Evolutionary conservation across 805 yeast genomes (phyloP).

Genomic region (Candida ipomoeae): DNA sequence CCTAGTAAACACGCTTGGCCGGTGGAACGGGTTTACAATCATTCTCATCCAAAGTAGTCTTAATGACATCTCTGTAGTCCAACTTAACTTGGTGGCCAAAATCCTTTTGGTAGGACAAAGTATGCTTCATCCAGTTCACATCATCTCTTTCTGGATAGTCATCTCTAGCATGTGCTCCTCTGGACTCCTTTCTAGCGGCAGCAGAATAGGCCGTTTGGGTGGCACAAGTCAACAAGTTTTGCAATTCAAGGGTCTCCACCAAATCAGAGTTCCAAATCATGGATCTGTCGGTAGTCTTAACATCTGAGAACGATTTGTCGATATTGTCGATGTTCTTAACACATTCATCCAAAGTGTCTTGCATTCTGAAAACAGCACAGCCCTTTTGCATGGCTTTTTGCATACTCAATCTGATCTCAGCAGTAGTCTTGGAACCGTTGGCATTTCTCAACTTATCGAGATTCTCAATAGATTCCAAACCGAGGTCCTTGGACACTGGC

Average conservation of each 20-base stretch:
- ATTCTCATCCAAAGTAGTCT: conserved; percentile 77
- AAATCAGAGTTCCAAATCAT: conserved; percentile 99
- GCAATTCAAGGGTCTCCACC: conserved; percentile 93
- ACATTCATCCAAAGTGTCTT: conserved; percentile 88
- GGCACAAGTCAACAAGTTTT: conserved; percentile 95
- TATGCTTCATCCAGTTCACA: conserved; percentile 95
- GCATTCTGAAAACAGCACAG: conserved; percentile 94
- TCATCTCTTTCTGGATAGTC: conserved; percentile 96
- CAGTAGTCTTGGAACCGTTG: conserved; percentile 74
- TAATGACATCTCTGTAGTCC: conserved; percentile 82
- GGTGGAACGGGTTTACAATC: conserved; percentile 98
- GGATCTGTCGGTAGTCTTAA: conserved; percentile 89
- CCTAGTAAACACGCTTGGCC: conserved; percentile 86
- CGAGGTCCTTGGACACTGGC: conserved; percentile 80
- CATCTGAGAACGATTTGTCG: conserved; percentile 68
- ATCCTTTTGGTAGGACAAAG: conserved; percentile 82
- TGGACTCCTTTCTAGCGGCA: conserved; percentile 91
- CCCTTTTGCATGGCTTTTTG: conserved; percentile 95
- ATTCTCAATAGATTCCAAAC: conserved; percentile 85
- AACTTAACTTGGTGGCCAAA: conserved; percentile 69
- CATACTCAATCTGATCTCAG: conserved; percentile 87
- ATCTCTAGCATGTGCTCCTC: conserved; percentile 99
- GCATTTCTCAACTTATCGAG: conserved; percentile 87
- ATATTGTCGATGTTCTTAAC: conserved; percentile 71
- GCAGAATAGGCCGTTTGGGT: conserved; percentile 93